Evolutionary conservation across 768 basidiomycete genomes (phyloP).

Genomic region (Boletus fagicola): DNA sequence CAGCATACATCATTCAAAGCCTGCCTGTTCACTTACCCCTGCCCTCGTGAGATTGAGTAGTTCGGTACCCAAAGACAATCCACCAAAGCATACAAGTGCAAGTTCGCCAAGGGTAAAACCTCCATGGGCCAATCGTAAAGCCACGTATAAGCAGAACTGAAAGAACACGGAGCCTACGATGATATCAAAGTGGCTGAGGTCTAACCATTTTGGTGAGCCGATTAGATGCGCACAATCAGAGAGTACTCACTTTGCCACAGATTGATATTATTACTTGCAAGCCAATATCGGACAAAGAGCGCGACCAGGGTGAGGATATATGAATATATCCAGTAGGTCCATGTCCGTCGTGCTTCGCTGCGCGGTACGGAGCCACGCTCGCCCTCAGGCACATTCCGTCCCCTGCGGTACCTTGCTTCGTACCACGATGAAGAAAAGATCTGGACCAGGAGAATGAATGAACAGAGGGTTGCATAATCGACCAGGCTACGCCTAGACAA

Average conservation of each 20-base stretch:
- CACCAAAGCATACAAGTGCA: conserved; percentile 84
- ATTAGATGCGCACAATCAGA: not conserved
- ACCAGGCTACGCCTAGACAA: conserved; percentile 74
- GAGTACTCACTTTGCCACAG: conserved; percentile 69
- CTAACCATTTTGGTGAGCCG: conserved; percentile 39
- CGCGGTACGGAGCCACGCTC: conserved; percentile 77
- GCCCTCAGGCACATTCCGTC: conserved; percentile 50
- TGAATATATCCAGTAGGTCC: conserved; percentile 66
- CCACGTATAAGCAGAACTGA: conserved; percentile 88
- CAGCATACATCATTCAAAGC: not conserved
- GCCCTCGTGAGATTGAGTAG: conserved; percentile 81
- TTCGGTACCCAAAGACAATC: conserved; percentile 83
- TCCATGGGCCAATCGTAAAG: conserved; percentile 86
- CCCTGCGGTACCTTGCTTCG: conserved; percentile 51
- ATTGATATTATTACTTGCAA: conserved; percentile 42
- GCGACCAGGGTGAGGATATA: conserved; percentile 49
- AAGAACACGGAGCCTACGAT: conserved; percentile 74
- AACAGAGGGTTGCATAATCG: conserved; percentile 77
- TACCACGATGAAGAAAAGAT: conserved; percentile 75
- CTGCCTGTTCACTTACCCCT: conserved; percentile 48
- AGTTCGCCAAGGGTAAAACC: conserved; percentile 96
- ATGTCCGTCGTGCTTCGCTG: conserved; percentile 60
- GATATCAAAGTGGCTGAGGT: conserved; percentile 76
- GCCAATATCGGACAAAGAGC: conserved; percentile 47
- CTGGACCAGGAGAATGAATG: conserved; percentile 76